Conservation (phyloP, 2,329 filamentous ascomycete species). For the Sclerotinia spermophila region DNA sequence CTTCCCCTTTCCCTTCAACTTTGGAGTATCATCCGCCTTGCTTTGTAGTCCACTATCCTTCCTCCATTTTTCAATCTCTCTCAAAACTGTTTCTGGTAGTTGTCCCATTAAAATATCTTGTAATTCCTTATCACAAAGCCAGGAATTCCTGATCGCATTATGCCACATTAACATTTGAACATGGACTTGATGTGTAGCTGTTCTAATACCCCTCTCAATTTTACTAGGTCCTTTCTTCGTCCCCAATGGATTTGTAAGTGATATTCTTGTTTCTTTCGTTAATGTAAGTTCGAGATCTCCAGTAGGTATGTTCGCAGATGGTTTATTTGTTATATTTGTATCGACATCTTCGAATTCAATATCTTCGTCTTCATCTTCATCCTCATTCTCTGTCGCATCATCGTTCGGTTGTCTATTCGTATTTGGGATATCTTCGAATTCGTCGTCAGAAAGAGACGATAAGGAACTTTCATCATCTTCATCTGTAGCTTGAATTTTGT, state of each 20-base stretch:
- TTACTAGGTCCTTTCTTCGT: conserved; percentile 83
- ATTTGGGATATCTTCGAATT: conserved; percentile 51
- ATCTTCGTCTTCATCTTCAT: conserved; percentile 46
- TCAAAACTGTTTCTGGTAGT: conserved; percentile 55
- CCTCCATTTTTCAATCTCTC: conserved; percentile 71
- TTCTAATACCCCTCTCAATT: conserved; percentile 73
- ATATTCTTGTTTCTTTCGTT: conserved; percentile 54
- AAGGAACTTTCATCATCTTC: conserved; percentile 39
- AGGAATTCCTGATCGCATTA: conserved; percentile 79
- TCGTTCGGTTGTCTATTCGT: conserved; percentile 43
- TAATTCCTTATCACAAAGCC: conserved; percentile 73
- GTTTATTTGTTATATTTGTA: conserved; percentile 36
- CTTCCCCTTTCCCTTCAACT: conserved; percentile 40
- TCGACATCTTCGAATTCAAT: conserved; percentile 61
- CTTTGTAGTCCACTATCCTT: conserved; percentile 59
- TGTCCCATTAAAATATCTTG: conserved; percentile 75
- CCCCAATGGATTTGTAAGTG: conserved; percentile 57
- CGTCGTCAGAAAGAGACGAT: conserved; percentile 44
- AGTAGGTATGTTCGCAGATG: conserved; percentile 48
- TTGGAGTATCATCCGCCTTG: conserved; percentile 40
- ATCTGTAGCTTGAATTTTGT: conserved; percentile 45
- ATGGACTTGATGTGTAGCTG: conserved; percentile 81
- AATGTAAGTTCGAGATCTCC: conserved; percentile 75
- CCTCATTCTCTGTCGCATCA: conserved; percentile 42
- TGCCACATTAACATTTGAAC: conserved; percentile 86